Evolutionary conservation across 257 asterid species (phyloP).

Genomic region (Ocimum tenuiflorum): DNA sequence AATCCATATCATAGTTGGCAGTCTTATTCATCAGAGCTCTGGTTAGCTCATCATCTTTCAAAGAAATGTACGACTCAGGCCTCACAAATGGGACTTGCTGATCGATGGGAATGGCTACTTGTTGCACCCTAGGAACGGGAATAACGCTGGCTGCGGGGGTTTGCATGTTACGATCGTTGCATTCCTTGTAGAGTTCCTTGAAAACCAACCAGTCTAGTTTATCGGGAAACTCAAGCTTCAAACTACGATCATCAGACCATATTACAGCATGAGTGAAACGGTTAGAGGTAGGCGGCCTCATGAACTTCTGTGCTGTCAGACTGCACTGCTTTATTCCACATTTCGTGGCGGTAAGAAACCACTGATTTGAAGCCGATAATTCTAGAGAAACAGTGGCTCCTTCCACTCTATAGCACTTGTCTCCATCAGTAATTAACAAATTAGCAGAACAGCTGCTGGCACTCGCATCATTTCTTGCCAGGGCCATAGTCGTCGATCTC

Average conservation of each 20-base stretch:
- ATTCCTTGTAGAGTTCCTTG: slow-evolving; percentile 74
- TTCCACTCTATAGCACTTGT: slow-evolving; percentile 61
- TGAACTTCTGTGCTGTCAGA: slow-evolving; percentile 44
- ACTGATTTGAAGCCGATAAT: slow-evolving; percentile 47
- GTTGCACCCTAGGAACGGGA: slow-evolving; percentile 75
- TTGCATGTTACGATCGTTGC: slow-evolving; percentile 54
- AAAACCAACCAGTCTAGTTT: slow-evolving; percentile 74
- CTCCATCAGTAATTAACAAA: slow-evolving; percentile 53
- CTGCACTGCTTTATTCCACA: slow-evolving; percentile 40
- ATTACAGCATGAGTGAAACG: slow-evolving; percentile 59
- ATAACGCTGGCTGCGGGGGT: slow-evolving; percentile 37
- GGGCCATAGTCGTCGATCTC: slow-evolving; percentile 5
- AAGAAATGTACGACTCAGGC: slow-evolving; percentile 59
- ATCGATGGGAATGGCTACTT: slow-evolving; percentile 34
- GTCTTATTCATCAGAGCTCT: slow-evolving; percentile 52
- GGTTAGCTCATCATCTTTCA: slow-evolving; percentile 61
- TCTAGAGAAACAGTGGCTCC: slow-evolving; percentile 60
- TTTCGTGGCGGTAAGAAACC: slow-evolving; percentile 50
- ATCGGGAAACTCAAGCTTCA: slow-evolving; percentile 75
- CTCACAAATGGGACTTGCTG: slow-evolving; percentile 34
- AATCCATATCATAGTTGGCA: no score
- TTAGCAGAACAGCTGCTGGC: slow-evolving; percentile 53
- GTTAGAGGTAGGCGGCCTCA: slow-evolving; percentile 67
- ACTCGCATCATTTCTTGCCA: slow-evolving; percentile 20
- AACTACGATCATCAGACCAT: slow-evolving; percentile 50